Conservation (phyloP, 1,139 yeast species). For the Taiozyma onychis region DNA sequence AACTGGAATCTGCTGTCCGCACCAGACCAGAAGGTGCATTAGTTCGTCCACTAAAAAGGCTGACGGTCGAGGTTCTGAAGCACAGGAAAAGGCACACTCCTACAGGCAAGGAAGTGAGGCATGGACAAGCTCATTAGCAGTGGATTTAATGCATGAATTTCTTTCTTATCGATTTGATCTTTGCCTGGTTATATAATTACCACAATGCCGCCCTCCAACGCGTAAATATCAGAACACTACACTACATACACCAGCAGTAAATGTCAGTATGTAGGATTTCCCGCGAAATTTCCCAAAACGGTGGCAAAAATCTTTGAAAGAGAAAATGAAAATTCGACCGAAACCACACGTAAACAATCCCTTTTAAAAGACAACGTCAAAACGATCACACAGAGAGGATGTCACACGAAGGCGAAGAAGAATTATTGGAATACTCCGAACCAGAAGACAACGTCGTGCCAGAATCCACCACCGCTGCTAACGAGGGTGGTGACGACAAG, state of each 20-base stretch:
- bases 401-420: conserved; percentile 98
- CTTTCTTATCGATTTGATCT: too few relatives aligned
- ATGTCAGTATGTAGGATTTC: neutral
- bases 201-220: neutral
- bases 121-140: too few relatives aligned
- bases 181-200: too few relatives aligned
- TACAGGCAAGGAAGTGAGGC: too few relatives aligned
- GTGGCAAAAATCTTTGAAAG: neutral
- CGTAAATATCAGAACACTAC: neutral
- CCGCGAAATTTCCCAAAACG: neutral
- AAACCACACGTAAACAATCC: neutral
- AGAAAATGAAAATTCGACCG: too few relatives aligned
- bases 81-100: too few relatives aligned
- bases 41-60: too few relatives aligned
- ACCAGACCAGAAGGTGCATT: too few relatives aligned
- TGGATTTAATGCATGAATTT: too few relatives aligned
- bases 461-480: conserved; percentile 40
- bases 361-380: neutral
- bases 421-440: conserved; percentile 95
- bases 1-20: too few relatives aligned
- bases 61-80: too few relatives aligned
- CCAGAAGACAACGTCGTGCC: conserved; percentile 89
- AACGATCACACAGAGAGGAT: conserved; percentile 25
- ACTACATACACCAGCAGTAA: neutral
- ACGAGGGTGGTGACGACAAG: conserved; percentile 60